Evolutionary conservation across 1,139 yeast species (phyloP).

Genomic region (Yamadazyma friedrichii): DNA sequence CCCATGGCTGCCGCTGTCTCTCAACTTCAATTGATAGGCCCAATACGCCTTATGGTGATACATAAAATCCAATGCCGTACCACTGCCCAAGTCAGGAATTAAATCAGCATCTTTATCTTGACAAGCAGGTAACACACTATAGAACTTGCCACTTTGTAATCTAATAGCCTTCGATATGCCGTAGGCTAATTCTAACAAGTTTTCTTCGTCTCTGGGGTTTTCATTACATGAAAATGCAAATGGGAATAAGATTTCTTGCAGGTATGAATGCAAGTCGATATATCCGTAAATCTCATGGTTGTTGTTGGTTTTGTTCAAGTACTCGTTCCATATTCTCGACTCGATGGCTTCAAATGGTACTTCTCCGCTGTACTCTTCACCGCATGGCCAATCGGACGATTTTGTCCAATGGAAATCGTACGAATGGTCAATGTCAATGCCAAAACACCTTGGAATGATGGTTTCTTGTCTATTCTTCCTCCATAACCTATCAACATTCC

Average conservation of each 20-base stretch:
- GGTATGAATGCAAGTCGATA: conserved; percentile 79
- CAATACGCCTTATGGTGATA: conserved; percentile 77
- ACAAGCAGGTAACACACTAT: conserved; percentile 75
- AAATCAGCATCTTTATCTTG: conserved; percentile 71
- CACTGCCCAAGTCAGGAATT: conserved; percentile 74
- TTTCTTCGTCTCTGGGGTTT: conserved; percentile 76
- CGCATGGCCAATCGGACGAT: conserved; percentile 70
- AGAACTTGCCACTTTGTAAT: conserved; percentile 57
- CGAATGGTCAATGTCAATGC: conserved; percentile 86
- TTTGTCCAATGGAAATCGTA: conserved; percentile 73
- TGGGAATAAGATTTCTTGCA: conserved; percentile 81
- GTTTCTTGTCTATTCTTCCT: conserved; percentile 84
- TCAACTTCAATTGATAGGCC: conserved; percentile 79
- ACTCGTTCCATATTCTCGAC: conserved; percentile 60
- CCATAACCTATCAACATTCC: conserved; percentile 84
- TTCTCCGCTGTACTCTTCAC: conserved; percentile 81
- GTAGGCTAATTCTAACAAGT: conserved; percentile 75
- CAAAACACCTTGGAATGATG: conserved; percentile 63
- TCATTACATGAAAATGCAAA: conserved; percentile 77
- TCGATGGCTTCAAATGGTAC: conserved; percentile 76
- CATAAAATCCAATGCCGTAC: conserved; percentile 82
- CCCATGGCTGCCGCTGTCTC: conserved; percentile 85
- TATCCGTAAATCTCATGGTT: conserved; percentile 70
- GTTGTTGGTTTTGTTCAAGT: conserved; percentile 58
- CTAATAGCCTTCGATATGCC: conserved; percentile 77